Evolutionary conservation across 768 basidiomycete species (phyloP).

Genomic region (Suillus bovinus): DNA sequence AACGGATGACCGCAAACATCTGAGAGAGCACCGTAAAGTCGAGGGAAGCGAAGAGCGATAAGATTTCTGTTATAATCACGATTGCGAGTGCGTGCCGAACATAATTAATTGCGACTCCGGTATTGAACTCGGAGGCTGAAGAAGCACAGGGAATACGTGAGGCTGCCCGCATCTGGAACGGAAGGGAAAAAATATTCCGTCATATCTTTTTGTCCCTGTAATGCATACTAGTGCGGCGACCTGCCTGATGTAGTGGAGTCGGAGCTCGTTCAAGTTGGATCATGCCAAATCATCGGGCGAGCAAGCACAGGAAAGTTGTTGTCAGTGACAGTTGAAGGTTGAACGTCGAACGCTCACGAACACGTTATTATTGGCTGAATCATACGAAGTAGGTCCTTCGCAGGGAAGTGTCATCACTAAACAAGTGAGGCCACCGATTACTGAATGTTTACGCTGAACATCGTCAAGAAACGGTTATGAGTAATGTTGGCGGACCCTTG

Average conservation of each 20-base stretch:
- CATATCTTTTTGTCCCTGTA: not conserved
- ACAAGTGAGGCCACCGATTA: not conserved
- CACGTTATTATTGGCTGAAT: not conserved
- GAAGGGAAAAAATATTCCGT: not conserved
- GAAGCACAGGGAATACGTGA: constrained; percentile 1
- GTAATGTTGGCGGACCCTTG: not conserved
- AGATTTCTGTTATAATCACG: not conserved
- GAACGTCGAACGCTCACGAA: not conserved
- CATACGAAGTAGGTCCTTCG: not conserved
- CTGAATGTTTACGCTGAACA: not conserved
- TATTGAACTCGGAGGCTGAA: not conserved
- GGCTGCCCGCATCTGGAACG: not conserved
- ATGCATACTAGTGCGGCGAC: not conserved
- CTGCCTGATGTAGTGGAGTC: not conserved
- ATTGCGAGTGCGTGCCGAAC: not conserved
- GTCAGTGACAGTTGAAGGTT: not conserved
- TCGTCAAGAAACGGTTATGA: not conserved
- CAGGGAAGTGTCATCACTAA: not conserved
- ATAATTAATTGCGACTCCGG: not conserved
- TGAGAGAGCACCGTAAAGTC: not conserved
- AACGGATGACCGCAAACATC: not conserved
- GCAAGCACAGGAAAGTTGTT: not conserved
- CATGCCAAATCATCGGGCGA: not conserved
- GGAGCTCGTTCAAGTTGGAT: no score
- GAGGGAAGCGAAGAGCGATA: not conserved